A percentile compares a stretch with the other conserved stretches of the same genome.
These are phyloP conservation scores for Aspergillus brasiliensis DNA, from an alignment of 2,329 filamentous ascomycete genomes.

Conservation along the genomic window DNA sequence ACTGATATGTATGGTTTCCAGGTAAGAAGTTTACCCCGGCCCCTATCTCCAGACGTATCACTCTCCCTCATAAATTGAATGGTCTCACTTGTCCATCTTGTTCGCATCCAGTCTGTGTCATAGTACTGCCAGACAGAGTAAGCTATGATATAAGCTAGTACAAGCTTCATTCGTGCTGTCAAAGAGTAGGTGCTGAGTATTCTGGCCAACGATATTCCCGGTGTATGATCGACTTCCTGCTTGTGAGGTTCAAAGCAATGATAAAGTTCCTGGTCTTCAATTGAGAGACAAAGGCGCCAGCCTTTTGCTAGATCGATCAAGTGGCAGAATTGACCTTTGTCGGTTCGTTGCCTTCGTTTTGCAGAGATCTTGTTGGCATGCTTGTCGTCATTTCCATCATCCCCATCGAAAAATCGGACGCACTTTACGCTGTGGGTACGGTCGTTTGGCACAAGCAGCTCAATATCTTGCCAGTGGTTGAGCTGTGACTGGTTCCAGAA, in stretches of 20 bases:
- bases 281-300: background rate
- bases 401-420: background rate
- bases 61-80: background rate
- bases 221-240: background rate
- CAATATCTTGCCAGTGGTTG: background rate
- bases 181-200: background rate
- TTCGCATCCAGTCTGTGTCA: slow-evolving; percentile 4
- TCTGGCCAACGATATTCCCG: background rate
- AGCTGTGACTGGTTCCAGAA: background rate
- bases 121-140: slow-evolving; percentile 8
- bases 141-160: background rate
- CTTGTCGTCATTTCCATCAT: too few relatives aligned
- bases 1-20: background rate
- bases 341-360: background rate
- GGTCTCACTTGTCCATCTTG: slow-evolving; percentile 3
- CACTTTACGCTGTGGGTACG: background rate
- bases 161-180: background rate
- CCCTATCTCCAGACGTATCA: background rate
- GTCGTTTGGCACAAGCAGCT: background rate
- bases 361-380: background rate
- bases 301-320: background rate
- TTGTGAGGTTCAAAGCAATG: background rate
- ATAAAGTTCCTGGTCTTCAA: background rate
- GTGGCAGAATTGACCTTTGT: background rate
- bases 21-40: background rate